Base-by-base conservation (phyloP, 352 stramenopile species). In the Peronospora tabacina region DNA sequence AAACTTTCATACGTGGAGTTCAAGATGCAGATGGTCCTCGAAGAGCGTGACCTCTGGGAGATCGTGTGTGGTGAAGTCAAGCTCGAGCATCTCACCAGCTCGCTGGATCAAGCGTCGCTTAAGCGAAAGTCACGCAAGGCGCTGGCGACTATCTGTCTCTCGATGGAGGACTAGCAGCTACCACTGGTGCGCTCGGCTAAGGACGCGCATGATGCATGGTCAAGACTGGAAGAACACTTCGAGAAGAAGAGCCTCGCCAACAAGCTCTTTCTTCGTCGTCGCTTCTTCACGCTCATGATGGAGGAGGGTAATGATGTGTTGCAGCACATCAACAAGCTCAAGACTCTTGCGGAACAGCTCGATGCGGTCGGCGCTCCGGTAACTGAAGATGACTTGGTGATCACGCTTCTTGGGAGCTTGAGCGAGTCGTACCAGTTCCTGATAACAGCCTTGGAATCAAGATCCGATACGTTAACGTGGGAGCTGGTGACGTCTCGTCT, bases 21-120 rank as follows among this genome's bases (percentile, higher is more conserved):
- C 46, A 62, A 66, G 37, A 66, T 66, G 58, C 36, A 46, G 33
- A 49, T 66, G 51, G 44, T 62, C 44, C 58, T 66, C 1, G 52
- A 66, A 34, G 52, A 66, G 33, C 41, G 35, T 24, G 52, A 67
- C 6, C 45, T 67, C 13, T 66, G 52, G 58, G 58, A 58, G 15
- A 40, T 61, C 7, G 28, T 16, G 5, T 39, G 22, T n/a, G 49
- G 58, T 3, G 35, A 51, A 13, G 17, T 47, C 3, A 63, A 62
- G 58, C 22, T 52, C 11, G 52, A 67, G 41, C 5, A 63, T 24
- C 54, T 41, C 42, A 9, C 8, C 36, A 52, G 24, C 38, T 52
- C 41, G 39, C 26, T 22, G 11, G 51, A 9, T 40, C 30, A 29
- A n/a, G n/a, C n/a, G n/a, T n/a, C n/a, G n/a, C n/a, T n/a, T n/a